Conservation (phyloP, 1,284 basidiomycete genomes). For the Sparassis latifolia region DNA sequence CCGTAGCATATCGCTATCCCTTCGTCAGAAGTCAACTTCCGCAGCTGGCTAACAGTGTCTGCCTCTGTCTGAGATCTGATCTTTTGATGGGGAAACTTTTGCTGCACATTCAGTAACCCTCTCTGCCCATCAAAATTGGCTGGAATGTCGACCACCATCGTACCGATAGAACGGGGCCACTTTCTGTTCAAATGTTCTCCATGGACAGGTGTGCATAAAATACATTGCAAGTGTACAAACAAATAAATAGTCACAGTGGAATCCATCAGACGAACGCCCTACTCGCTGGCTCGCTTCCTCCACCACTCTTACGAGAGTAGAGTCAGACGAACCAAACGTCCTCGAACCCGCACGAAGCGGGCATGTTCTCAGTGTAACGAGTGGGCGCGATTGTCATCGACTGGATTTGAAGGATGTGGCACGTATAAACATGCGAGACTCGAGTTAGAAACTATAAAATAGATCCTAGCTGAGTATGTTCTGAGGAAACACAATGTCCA, state of each 20-base stretch:
- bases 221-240: background rate
- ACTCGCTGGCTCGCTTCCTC: constrained; percentile 6
- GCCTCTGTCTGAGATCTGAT: no score
- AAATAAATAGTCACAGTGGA: background rate
- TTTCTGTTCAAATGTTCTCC: no score
- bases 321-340: constrained; percentile 53
- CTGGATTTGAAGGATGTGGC: constrained; percentile 76
- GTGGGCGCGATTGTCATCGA: constrained; percentile 68
- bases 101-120: no score
- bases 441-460: constrained; percentile 85
- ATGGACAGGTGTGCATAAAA: no score
- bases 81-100: no score
- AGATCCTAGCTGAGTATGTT: constrained; percentile 89
- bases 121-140: no score
- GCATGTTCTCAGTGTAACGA: constrained; percentile 77
- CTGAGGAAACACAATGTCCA: constrained; percentile 36
- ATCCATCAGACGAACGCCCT: constrained; percentile 11
- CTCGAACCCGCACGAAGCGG: constrained; percentile 47
- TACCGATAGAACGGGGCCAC: no score
- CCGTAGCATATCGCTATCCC: no score
- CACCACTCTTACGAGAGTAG: constrained; percentile 2
- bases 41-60: no score
- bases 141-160: no score
- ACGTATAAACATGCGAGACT: constrained; percentile 85
- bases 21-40: no score